Evolutionary conservation across 805 yeast species (phyloP).

Genomic region (Wickerhamomyces tratensis): DNA sequence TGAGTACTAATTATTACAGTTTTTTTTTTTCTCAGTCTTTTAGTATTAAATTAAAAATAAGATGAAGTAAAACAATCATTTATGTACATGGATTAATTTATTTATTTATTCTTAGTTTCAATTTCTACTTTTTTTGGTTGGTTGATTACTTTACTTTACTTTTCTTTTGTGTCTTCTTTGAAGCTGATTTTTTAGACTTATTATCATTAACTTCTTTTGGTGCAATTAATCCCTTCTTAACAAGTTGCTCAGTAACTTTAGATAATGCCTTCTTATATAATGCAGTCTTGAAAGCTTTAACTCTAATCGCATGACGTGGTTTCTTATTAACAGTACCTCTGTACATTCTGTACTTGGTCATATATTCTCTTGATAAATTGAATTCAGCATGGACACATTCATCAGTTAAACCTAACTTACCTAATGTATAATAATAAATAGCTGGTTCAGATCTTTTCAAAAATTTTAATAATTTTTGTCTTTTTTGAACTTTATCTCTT

Average conservation of each 20-base stretch:
- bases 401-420: constrained; percentile 82
- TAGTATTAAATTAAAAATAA: no score
- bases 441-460: constrained; percentile 74
- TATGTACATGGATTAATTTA: no score
- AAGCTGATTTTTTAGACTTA: no score
- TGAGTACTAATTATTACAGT: no score
- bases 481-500: constrained; percentile 78
- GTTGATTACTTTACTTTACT: no score
- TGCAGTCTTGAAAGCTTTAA: background rate
- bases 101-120: no score
- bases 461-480: constrained; percentile 77
- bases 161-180: no score
- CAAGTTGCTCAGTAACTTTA: background rate
- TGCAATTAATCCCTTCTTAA: background rate
- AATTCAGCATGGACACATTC: constrained; percentile 71
- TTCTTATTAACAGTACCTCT: background rate
- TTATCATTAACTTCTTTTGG: background rate
- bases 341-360: constrained; percentile 68
- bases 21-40: no score
- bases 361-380: constrained; percentile 65
- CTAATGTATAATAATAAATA: constrained; percentile 76
- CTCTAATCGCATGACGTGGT: background rate
- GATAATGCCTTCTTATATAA: background rate
- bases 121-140: no score
- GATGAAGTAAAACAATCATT: no score